Percentiles rank a stretch among this genome's conserved stretches.
These are phyloP conservation scores for Mrakia hoshinonis DNA, from an alignment of 768 basidiomycete species.

Conservation along the genomic window DNA sequence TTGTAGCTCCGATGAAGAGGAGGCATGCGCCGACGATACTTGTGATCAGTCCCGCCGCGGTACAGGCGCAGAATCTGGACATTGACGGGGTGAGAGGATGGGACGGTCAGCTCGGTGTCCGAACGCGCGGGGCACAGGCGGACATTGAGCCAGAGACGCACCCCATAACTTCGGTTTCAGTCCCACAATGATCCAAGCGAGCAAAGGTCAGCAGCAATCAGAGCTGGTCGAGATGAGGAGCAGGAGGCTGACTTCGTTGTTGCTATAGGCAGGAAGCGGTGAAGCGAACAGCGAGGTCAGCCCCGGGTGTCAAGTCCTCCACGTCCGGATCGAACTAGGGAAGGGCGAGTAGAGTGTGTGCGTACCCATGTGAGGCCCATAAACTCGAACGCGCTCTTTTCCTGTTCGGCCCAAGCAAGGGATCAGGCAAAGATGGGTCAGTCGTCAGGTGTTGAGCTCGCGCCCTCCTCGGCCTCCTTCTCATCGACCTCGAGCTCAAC, in stretches of 20 bases:
- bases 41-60: slow-evolving; percentile 61
- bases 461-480: neutral
- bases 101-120: neutral
- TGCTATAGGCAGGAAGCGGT: neutral
- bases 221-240: too few relatives aligned
- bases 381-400: slow-evolving; percentile 30
- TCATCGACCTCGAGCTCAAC: neutral
- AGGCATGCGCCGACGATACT: slow-evolving; percentile 71
- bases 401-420: neutral
- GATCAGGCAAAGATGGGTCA: neutral
- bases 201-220: too few relatives aligned
- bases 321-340: neutral
- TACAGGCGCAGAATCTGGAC: slow-evolving; percentile 20
- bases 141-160: neutral
- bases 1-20: slow-evolving; percentile 60
- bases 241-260: slow-evolving; percentile 5
- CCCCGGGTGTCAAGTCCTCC: neutral
- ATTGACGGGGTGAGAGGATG: too few relatives aligned
- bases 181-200: too few relatives aligned
- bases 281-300: neutral
- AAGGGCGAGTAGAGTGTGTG: neutral
- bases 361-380: slow-evolving; percentile 25
- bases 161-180: slow-evolving; percentile 7
- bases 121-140: too few relatives aligned
- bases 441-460: neutral